phyloP scores from a whole-genome alignment of 768 basidiomycete genomes.

The Podaxis sp. region DNA sequence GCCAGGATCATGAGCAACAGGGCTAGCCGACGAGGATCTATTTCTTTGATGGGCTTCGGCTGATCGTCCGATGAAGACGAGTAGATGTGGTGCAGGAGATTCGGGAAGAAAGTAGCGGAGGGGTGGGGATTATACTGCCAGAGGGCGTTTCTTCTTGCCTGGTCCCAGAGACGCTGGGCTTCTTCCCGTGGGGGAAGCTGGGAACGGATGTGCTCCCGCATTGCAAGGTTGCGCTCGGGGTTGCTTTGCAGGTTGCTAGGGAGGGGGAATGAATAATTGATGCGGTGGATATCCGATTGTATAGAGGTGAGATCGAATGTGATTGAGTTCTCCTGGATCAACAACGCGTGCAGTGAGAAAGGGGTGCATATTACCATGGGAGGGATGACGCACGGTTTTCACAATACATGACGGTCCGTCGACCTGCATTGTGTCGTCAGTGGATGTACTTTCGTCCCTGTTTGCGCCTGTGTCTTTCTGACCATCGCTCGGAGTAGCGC shows the following conservation, averaged over 20 bases:
- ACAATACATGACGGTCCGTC: conserved; percentile 4
- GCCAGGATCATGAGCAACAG: conserved; percentile 70
- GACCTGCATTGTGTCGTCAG: conserved; percentile 29
- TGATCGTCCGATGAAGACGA: conserved; percentile 31
- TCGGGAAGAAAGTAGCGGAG: conserved; percentile 62
- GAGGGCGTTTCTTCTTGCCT: conserved; percentile 59
- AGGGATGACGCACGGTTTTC: conserved; percentile 14
- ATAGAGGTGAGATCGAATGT: conserved; percentile 8
- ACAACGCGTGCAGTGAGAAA: not conserved
- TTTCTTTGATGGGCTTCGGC: conserved; percentile 32
- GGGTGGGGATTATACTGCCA: conserved; percentile 76
- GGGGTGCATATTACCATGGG: conserved; percentile 6
- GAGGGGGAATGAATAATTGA: conserved; percentile 59
- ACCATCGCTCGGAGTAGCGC: not conserved
- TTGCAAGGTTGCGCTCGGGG: conserved; percentile 47
- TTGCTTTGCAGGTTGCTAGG: conserved; percentile 23
- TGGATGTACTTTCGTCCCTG: conserved; percentile 25
- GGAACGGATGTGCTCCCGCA: conserved; percentile 54
- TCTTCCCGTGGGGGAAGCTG: conserved; percentile 55
- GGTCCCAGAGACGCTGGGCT: conserved; percentile 61
- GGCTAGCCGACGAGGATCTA: conserved; percentile 62
- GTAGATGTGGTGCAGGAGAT: conserved; percentile 65
- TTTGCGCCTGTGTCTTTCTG: conserved; percentile 20
- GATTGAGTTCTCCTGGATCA: conserved; percentile 2
- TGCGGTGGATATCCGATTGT: conserved; percentile 40